Percentiles rank a stretch among this genome's conserved stretches.
phyloP scores from a whole-genome alignment of 106 monocot genomes.

The Posidonia australis region DNA sequence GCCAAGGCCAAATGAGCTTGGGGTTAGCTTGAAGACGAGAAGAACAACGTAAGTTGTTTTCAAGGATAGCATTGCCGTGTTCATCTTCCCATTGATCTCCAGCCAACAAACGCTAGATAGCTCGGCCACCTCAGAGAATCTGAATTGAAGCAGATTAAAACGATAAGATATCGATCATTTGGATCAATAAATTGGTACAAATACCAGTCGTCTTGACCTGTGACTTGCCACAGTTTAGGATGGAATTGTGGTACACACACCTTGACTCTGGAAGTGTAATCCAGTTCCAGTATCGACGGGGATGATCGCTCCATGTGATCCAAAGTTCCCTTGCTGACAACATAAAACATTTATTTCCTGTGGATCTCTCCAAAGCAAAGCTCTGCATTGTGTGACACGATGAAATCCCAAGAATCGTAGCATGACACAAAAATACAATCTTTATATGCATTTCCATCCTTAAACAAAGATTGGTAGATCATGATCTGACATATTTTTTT shows the following conservation, averaged over 20 bases:
- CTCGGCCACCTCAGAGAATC: constrained; percentile 1
- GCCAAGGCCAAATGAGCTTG: background rate
- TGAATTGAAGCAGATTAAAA: no score
- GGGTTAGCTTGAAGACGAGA: constrained; percentile 2
- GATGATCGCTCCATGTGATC: constrained; percentile 40
- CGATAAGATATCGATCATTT: no score
- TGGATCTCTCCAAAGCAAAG: constrained; percentile 47
- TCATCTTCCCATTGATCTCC: constrained; percentile 5
- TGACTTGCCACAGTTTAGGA: no score
- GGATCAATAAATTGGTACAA: no score
- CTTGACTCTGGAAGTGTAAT: constrained; percentile 28
- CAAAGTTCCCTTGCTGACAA: constrained; percentile 40
- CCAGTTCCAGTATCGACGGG: constrained; percentile 40
- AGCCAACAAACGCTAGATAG: constrained; percentile 4
- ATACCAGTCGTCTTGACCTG: no score
- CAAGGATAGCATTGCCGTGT: background rate
- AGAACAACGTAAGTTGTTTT: constrained; percentile 8
- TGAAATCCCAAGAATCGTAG: background rate
- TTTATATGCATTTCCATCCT: no score
- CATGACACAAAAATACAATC: no score
- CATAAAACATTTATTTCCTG: constrained; percentile 53
- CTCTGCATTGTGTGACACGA: constrained; percentile 13
- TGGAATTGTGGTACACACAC: no score
- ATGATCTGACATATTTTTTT: no score
- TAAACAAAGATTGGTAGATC: no score